Base-by-base conservation (phyloP, 73 alveolate species). In the Stentor coeruleus region DNA sequence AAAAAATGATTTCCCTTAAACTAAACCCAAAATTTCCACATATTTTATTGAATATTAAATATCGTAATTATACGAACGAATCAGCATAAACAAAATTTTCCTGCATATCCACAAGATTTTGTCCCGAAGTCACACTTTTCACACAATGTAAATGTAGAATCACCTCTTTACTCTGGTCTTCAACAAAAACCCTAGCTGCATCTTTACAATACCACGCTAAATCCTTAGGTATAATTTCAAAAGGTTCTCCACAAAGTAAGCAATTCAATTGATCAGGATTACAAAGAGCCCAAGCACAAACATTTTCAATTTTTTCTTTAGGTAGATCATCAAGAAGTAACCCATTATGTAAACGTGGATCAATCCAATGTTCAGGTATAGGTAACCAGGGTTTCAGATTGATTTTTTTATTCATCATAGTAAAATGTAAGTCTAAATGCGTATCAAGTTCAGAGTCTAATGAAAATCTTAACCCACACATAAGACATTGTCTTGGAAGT, bases 141-240 rank as follows among this genome's bases (percentile, higher is more conserved):
- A 66, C 37, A 2, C 79, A 66, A 20, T 20, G 42, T 20, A 26
- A 20, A 2, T 66, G 79, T 66, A 66, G 33, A 66, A 66, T 66
- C 42, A 66, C 79, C 37, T 66, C 79, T 66, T 33, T 20, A 15
- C 79, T 33, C 37, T 66, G 79, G 39, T 66, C 39, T 11, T 20
- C 37, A 37, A 66, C 79, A 66, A 66, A 66, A 1, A 66, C 79
- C 2, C 37, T 66, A 1, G 36, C n/a, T 28, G 79, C 79, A 33
- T 66, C 79, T 66, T 66, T 66, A 33, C 79, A 66, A 40, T 28
- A 66, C 79, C 79, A 66, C 26, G 79, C 79, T 28, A 40, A 14
- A 20, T 66, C 79, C 33, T 33, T 66, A 20, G 79, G 79, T 26
- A 66, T 33, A 1, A 66, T 66, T 33, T 66, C 79, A 66, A 66